Evolutionary conservation across 495 filamentous ascomycete genomes (phyloP), one percentile per base, ranked within the genome.

Genomic region (Podospora bellae-mahoneyi): DNA sequence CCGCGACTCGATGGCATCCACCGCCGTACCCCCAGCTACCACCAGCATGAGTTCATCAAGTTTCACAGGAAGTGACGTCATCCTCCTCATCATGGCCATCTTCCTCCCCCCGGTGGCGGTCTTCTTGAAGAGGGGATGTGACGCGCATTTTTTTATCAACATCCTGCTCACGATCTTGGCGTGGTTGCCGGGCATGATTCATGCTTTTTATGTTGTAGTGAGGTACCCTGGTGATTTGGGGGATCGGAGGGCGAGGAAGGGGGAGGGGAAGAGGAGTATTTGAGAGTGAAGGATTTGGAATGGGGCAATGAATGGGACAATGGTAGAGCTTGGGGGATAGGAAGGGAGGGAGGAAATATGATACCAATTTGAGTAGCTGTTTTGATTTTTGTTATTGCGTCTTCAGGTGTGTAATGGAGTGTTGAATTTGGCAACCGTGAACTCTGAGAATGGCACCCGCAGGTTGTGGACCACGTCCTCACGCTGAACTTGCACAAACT

Each of bases 31-130:
- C 55, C 55, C 23, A 64, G 23, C 23, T 23, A 28, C 13, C 32
- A 32, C 30, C 30, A 32, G 30, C 3, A 32, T 19, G 9, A 9
- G 9, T n/a, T 27, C 19, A 20, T 58, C 56, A 4, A 18, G 15
- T 1, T 39, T 19, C 61, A 44, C 27, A 6, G 61, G 15, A 10
- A 63, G 61, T 32, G 61, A 63, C 20, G 18, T 63, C 28, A 10
- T 63, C 32, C 71, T 75, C 59, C 71, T 71, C 66, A 39, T 68
- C 54, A 67, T 95, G 81, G 90, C 92, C 82, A 83, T 96, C 82
- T 80, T 96, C 83, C 84, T 96, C 62, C 94, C 94, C 54, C 94
- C 94, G 70, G 84, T 96, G 44, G 92, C 92, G 78, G 94, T 96
- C 77, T 96, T 97, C 85, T 87, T 96, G 67, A 91, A 95, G 84